Evolutionary conservation across 345 rosid species (phyloP), one percentile per base, ranked within the genome.

Genomic region (Limnanthes douglasii): DNA sequence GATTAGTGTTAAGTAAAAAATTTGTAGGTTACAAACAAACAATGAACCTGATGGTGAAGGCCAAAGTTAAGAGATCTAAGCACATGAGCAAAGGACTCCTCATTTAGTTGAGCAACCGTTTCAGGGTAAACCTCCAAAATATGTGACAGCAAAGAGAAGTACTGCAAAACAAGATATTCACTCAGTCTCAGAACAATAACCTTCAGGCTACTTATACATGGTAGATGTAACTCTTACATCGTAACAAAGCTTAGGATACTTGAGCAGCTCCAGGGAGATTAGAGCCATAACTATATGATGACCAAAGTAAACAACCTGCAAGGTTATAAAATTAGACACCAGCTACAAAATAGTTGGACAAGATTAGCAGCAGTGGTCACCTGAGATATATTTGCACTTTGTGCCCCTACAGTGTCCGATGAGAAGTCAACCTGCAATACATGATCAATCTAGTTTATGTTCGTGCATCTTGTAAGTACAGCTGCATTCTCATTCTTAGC

Each of bases 111-210:
- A 15, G 79, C 80, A 24, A 84, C 72, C 44, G 77, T 75, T 61
- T 84, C 95, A 2, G 98, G 98, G 54, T 90, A 90, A 11, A 90
- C 98, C 70, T 84, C 98, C 53, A 90, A 47, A 76, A 90, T 58
- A 53, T 90, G 98, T 18, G 94, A 90, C 34, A 90, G 41, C 52
- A 84, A 62, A 1, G 78, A 66, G 60, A 84, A 84, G 57, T 84
- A 84, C 98, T 84, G 74, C 75, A 59, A 28, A 60, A 51, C 12
- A 21, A 62, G 34, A 35, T 43, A 44, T 16, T 11, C 23, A 13
- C 31, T 54, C 51, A 64, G 49, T 29, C 51, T 43, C 21, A 14
- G 3, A 23, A 20, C 7, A 18, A 20, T 33, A 21, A 45, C 13
- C 44, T 3, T 3, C 14, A 14, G 18, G 11, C 5, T 48, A 36